These are phyloP conservation scores for Pseudozyma tsukubaensis DNA, from an alignment of 1,284 basidiomycete species.

Conservation along the genomic window DNA sequence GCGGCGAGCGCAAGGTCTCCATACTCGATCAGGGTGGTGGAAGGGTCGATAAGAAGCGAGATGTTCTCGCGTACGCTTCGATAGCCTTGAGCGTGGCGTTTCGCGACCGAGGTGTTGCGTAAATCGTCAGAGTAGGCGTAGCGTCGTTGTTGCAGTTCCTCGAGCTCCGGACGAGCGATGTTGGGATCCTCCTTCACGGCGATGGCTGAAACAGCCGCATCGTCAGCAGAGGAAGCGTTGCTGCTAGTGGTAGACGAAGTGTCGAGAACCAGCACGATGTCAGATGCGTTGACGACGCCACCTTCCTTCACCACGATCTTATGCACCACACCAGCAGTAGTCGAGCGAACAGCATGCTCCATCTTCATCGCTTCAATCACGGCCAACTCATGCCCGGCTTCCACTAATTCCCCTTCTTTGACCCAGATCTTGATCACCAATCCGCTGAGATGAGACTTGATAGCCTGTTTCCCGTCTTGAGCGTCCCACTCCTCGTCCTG, in stretches of 20 bases:
- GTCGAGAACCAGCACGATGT: constrained; percentile 26
- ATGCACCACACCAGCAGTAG: constrained; percentile 19
- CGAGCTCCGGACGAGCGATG: constrained; percentile 34
- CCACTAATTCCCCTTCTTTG: constrained; percentile 68
- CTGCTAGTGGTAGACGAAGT: not conserved
- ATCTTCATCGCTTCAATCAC: constrained; percentile 82
- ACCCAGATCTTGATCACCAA: constrained; percentile 31
- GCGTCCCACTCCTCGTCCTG: constrained; percentile 1
- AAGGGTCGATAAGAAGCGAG: constrained; percentile 36
- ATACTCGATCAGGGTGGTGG: constrained; percentile 46
- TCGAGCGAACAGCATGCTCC: constrained; percentile 69
- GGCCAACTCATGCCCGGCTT: constrained; percentile 72
- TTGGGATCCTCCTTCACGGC: constrained; percentile 17
- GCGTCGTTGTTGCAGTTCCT: constrained; percentile 18
- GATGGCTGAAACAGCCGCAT: not conserved
- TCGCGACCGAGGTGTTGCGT: constrained; percentile 24
- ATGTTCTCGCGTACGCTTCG: constrained; percentile 53
- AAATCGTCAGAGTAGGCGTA: constrained; percentile 16
- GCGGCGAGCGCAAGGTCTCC: constrained; percentile 50
- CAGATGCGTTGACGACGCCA: constrained; percentile 23
- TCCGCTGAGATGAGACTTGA: constrained; percentile 31
- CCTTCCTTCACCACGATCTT: constrained; percentile 21
- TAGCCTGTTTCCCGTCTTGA: constrained; percentile 5
- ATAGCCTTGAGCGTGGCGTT: constrained; percentile 43
- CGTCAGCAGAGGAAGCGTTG: not conserved